Base-by-base conservation (phyloP, 805 yeast species). In the Huiozyma naganishii region DNA sequence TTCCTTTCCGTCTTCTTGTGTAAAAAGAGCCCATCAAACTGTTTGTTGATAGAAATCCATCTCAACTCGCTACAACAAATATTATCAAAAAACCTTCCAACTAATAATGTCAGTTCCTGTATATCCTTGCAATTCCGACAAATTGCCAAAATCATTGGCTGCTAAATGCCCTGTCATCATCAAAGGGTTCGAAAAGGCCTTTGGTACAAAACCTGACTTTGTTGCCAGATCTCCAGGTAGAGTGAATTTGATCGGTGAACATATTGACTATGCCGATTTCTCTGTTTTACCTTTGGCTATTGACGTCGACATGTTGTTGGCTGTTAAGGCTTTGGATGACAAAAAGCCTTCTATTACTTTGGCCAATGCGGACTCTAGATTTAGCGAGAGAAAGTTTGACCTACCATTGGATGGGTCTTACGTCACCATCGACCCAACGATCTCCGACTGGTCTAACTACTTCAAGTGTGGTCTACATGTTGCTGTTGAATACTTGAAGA, bases 221-320 rank as follows among this genome's bases (percentile, higher is more conserved):
- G 60, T 76, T 34, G 65, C 79, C 23, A 67, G 87, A 41, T 74
- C 83, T 11, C 88, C 89, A n/a, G 88, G 88, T 30, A 66, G 89
- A 52, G 88, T 81, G 42, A 81, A 80, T 57, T 64, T 81, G 46
- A 78, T 81, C 44, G 88, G 89, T 33, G 88, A 81, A 51, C 89
- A 81, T 55, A 76, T 81, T 44, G 88, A 81, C 62, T 81, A 80
- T 57, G 73, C 76, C 50, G 71, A 73, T 52, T 81, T 77, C 57
- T 71, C 84, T 6, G 83, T 78, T 8, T 68, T 81, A 50, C 88
- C 88, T 12, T 76, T 81, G 80, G 87, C 89, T 3, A 75, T 81
- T 33, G 81, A 77, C 38, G 70, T 65, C 17, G 85, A 80, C 52
- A 74, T 80, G 42, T 59, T 79, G 40, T 74, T 76, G 49, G 84